phyloP scores from a whole-genome alignment of 306 rosid genomes.

The Citrullus mucosospermus region DNA sequence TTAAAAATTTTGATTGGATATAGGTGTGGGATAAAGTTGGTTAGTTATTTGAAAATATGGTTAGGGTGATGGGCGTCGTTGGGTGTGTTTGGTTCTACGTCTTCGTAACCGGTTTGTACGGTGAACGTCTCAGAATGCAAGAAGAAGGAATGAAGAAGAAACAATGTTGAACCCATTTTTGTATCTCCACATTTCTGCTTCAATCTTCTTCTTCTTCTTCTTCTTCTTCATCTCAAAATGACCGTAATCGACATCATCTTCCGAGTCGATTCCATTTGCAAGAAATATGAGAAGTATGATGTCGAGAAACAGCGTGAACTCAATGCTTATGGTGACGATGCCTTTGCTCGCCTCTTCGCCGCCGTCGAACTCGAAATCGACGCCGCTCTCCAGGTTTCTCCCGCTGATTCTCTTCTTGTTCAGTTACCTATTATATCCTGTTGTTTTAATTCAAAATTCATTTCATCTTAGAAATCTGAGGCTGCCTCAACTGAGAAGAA shows the following conservation, averaged over 20 bases:
- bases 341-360: conserved; percentile 45
- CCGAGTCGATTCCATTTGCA: conserved; percentile 67
- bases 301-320: conserved; percentile 62
- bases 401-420: background rate
- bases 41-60: too few relatives aligned
- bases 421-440: background rate
- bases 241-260: conserved; percentile 59
- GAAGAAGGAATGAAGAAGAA: background rate
- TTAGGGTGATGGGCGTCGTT: too few relatives aligned
- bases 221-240: conserved; percentile 19
- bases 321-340: conserved; percentile 56
- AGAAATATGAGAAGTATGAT: conserved; percentile 61
- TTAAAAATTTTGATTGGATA: too few relatives aligned
- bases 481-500: conserved; percentile 24
- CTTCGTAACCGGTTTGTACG: background rate
- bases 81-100: background rate
- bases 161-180: background rate
- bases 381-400: conserved; percentile 25
- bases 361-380: conserved; percentile 35
- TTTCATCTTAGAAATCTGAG: conserved; percentile 22
- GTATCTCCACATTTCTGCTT: background rate
- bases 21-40: too few relatives aligned
- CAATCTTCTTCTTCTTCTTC: background rate
- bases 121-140: background rate
- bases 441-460: background rate